A percentile compares a stretch with the other conserved stretches of the same genome.
These are phyloP conservation scores for Peterozyma xylosa DNA, from an alignment of 805 yeast genomes.

Conservation along the genomic window DNA sequence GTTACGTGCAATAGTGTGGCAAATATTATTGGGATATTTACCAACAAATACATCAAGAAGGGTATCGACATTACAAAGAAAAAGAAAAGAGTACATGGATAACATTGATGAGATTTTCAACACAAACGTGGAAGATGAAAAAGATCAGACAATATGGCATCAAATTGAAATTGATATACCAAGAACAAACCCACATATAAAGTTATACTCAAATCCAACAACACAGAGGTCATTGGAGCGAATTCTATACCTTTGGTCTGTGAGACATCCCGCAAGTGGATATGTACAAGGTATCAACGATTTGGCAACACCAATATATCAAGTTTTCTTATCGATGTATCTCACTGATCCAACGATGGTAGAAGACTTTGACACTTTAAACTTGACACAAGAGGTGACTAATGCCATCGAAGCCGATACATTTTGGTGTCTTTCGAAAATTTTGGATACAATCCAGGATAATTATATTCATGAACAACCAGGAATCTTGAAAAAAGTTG, in stretches of 20 bases:
- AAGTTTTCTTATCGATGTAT: conserved; percentile 72
- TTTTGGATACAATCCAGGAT: conserved; percentile 92
- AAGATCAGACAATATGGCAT: conserved; percentile 83
- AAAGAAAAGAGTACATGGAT: conserved; percentile 78
- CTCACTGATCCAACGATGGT: conserved; percentile 36
- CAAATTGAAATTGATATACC: conserved; percentile 94
- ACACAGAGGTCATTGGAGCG: conserved; percentile 78
- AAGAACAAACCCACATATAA: conserved; percentile 82
- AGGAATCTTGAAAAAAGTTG: conserved; percentile 88
- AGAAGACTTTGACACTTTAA: conserved; percentile 55
- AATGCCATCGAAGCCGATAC: conserved; percentile 87
- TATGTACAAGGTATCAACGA: conserved; percentile 98
- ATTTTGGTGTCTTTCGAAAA: conserved; percentile 90
- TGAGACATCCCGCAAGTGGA: conserved; percentile 95
- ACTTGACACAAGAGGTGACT: conserved; percentile 51
- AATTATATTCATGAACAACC: conserved; percentile 98
- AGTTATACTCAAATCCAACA: conserved; percentile 56
- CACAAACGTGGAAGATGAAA: conserved; percentile 32
- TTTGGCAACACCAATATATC: conserved; percentile 86
- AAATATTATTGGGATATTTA: conserved; percentile 77
- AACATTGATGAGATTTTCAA: conserved; percentile 63
- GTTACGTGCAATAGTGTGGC: conserved; percentile 84
- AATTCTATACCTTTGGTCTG: conserved; percentile 87
- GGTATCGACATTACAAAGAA: conserved; percentile 58
- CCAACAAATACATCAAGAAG: conserved; percentile 82